Base-by-base conservation (phyloP, 176 grass and related monocot genomes). In the Miscanthus lutarioriparius region DNA sequence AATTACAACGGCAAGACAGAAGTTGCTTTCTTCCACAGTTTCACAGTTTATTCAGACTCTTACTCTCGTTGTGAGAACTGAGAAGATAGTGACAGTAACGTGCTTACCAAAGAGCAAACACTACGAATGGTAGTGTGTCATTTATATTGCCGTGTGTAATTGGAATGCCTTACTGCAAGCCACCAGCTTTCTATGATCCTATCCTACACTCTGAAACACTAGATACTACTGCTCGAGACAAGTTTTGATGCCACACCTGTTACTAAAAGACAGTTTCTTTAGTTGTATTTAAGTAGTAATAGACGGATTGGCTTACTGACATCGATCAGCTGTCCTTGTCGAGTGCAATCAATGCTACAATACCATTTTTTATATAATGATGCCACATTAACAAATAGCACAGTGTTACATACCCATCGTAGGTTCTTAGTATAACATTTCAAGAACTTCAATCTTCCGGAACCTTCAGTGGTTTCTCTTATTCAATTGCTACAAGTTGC, bases 11-110 rank as follows among this genome's bases (percentile, higher is more conserved):
- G 69, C 54, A 74, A 64, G 10, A 83, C 27, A 64, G 11, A 47
- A 15, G 81, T 48, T 83, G 54, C 25, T 83, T 64, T 64, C 39
- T 35, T 37, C 20, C 30, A 70, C 64, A 48, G 41, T 32, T 80
- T 6, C 11, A 67, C 63, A n/a, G 37, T 63, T 63, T 47, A 73
- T 47, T 83, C 51, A 74, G 26, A 3, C 10, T 43, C 63, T 53
- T 10, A n/a, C 16, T 35, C 33, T 35, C 33, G 33, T 35, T 4
- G 33, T 35, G 33, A 35, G 33, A 35, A 35, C 33, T 69, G 64
- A 45, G 69, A 19, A 83, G 69, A 64, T 3, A 23, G 25, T 62
- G 81, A 83, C 38, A 63, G 39, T 74, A 33, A 74, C 22, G 47
- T 64, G 38, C 19, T 74, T 47, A 83, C 14, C 68, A 3, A 47